Base-by-base conservation (phyloP, 495 filamentous ascomycete genomes). In the Pyrenopolyporus hunteri region DNA sequence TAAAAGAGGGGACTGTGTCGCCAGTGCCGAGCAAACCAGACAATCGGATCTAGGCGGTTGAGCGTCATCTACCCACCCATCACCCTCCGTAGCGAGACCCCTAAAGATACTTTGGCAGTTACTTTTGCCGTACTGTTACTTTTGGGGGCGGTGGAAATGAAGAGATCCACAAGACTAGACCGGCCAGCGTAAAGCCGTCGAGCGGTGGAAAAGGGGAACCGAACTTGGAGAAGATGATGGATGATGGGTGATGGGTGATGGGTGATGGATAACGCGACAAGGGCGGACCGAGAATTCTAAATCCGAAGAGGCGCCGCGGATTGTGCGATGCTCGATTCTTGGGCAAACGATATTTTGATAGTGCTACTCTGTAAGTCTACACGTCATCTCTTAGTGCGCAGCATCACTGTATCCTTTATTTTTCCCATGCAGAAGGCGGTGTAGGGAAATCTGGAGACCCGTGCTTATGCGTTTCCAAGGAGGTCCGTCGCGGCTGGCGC, bases 341-440 rank as follows among this genome's bases (percentile, higher is more conserved):
- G 36, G 8, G 33, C 10, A 55, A 35, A 36, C 17, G 0, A 33
- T 37, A 28, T 8, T 29, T 29, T 9, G 26, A 5, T 5, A 9
- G 26, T 5, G 9, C 4, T 29, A 29, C 5, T 43, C 10, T 43
- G 23, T 19, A 3, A 19, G 4, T 3, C 48, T 57, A 57, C 49
- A 64, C 61, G 61, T 64, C 55, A 64, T 43, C 51, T 51, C 42
- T 51, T 14, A 31, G n/a, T n/a, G n/a, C n/a, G n/a, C n/a, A n/a
- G n/a, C n/a, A n/a, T n/a, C n/a, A n/a, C n/a, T n/a, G n/a, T n/a
- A n/a, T n/a, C n/a, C n/a, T n/a, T n/a, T 49, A 23, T 40, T 39
- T 35, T 23, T 35, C n/a, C n/a, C n/a, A n/a, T 55, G 19, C 49
- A 31, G 48, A 59, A 56, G 45, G 62, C 62, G 62, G 62, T 65